Conservation (phyloP, 179 eudicot genomes). For the Corrigiola litoralis region DNA sequence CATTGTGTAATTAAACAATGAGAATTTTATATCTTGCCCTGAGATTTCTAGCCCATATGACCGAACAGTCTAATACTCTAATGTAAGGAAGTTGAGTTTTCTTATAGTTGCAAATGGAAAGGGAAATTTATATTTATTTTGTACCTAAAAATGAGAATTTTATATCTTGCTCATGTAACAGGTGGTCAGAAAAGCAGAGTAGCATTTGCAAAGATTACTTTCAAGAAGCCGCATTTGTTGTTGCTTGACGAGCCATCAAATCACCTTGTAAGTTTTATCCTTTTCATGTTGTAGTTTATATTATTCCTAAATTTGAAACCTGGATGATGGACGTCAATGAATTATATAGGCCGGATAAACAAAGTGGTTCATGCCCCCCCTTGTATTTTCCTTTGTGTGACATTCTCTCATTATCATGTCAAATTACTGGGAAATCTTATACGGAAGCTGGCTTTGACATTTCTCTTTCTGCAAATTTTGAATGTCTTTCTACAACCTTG, state of each 20-base stretch:
- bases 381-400: neutral
- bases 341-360: neutral
- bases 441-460: neutral
- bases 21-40: no score
- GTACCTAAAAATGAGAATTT: no score
- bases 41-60: neutral
- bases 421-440: neutral
- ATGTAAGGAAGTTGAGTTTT: neutral
- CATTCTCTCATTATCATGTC: neutral
- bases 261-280: conserved; percentile 77
- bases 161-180: no score
- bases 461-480: neutral
- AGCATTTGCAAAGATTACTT: conserved; percentile 95
- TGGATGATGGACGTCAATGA: neutral
- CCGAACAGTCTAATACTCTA: neutral
- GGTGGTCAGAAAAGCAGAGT: conserved; percentile 99
- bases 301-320: neutral
- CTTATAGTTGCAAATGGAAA: neutral
- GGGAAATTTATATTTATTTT: no score
- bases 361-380: neutral
- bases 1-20: no score
- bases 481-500: no score
- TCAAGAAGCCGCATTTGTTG: conserved; percentile 87
- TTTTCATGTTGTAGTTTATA: neutral
- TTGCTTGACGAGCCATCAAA: conserved; percentile 96